Percentiles rank a stretch among this genome's conserved stretches.
Evolutionary conservation across 129 eudicot genomes (phyloP).

Genomic region (Tagetes erecta): DNA sequence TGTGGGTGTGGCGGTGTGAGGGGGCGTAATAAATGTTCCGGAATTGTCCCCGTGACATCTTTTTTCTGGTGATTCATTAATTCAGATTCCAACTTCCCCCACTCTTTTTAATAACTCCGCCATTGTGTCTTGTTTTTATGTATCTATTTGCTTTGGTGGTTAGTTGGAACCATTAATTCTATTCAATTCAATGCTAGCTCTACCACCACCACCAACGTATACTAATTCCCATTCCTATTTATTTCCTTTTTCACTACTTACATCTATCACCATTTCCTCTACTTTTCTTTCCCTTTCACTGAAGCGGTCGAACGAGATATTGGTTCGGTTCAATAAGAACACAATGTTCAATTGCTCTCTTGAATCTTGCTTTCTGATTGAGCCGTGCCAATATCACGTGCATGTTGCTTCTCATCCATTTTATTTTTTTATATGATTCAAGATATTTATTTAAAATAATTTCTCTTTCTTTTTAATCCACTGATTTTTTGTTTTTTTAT

Average conservation of each 20-base stretch:
- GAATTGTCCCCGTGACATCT: slow-evolving; percentile 45
- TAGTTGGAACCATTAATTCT: slow-evolving; percentile 50
- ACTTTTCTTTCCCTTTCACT: neutral
- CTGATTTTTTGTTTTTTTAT: too few species aligned
- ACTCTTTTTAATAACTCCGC: slow-evolving; percentile 21
- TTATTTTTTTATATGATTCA: too few species aligned
- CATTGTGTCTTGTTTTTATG: neutral
- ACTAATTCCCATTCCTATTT: slow-evolving; percentile 21
- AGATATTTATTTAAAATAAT: too few species aligned
- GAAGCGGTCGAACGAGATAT: slow-evolving; percentile 54
- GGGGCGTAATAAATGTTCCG: slow-evolving; percentile 32
- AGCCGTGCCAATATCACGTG: slow-evolving; percentile 87
- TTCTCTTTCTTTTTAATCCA: too few species aligned
- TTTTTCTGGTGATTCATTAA: slow-evolving; percentile 38
- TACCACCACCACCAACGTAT: slow-evolving; percentile 26
- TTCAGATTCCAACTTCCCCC: slow-evolving; percentile 52
- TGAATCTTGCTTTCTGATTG: slow-evolving; percentile 57
- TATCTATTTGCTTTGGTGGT: neutral
- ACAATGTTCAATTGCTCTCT: slow-evolving; percentile 28
- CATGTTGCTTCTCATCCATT: slow-evolving; percentile 31
- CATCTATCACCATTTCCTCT: neutral
- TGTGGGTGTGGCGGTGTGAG: neutral
- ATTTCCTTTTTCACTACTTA: slow-evolving; percentile 11
- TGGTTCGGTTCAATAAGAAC: slow-evolving; percentile 79
- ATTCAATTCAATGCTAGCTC: slow-evolving; percentile 36